Evolutionary conservation across 768 basidiomycete genomes (phyloP).

Genomic region (Mycena maculata): DNA sequence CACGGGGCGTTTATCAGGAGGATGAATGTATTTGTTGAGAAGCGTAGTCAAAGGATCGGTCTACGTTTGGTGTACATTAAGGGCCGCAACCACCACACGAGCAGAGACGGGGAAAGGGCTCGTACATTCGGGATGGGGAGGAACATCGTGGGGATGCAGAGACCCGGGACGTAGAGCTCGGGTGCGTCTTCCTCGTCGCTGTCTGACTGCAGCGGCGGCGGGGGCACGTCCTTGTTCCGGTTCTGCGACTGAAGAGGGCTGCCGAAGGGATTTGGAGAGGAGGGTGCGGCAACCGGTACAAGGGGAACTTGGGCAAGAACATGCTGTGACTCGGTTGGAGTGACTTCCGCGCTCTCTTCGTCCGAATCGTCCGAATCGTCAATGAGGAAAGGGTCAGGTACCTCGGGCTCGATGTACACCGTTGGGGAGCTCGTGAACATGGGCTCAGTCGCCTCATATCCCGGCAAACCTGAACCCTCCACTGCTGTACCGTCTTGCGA

Average conservation of each 20-base stretch:
- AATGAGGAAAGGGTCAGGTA: conserved; percentile 71
- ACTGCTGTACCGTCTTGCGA: not conserved
- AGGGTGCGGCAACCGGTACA: conserved; percentile 34
- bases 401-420: conserved; percentile 57
- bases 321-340: conserved; percentile 47
- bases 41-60: conserved; percentile 87
- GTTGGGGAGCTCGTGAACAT: conserved; percentile 42
- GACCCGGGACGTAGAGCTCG: conserved; percentile 73
- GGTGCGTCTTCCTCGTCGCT: conserved; percentile 64
- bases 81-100: conserved; percentile 73
- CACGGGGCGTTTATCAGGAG: conserved; percentile 77
- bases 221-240: conserved; percentile 67
- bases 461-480: not conserved
- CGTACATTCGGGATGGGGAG: conserved; percentile 92
- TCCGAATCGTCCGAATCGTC: conserved; percentile 65
- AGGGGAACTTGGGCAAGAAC: conserved; percentile 56
- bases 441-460: conserved; percentile 73
- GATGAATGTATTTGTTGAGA: conserved; percentile 85
- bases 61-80: conserved; percentile 64
- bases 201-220: conserved; percentile 56
- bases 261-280: conserved; percentile 35
- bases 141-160: conserved; percentile 83
- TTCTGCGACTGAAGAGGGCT: conserved; percentile 48
- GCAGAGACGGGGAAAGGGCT: conserved; percentile 59
- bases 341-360: conserved; percentile 48